Evolutionary conservation across 371 early-diverging fungal species (phyloP).

Genomic region (Mortierella sp.): DNA sequence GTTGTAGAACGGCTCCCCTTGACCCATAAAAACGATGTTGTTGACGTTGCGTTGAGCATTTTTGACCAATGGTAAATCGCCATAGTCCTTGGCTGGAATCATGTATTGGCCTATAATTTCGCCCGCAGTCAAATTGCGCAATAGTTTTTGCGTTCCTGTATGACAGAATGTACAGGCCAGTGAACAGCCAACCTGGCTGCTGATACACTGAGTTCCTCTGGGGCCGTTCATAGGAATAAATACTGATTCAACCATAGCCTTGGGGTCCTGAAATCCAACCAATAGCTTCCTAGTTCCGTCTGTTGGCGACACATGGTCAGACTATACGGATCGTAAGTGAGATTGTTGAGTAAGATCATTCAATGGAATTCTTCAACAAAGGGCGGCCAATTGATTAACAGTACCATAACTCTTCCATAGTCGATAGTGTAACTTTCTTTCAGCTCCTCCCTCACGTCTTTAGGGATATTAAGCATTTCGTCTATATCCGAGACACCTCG

Average conservation of each 20-base stretch:
- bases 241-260: constrained; percentile 75
- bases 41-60: constrained; percentile 68
- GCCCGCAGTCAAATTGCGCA: constrained; percentile 80
- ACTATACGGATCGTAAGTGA: constrained; percentile 5
- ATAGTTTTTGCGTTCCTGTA: constrained; percentile 91
- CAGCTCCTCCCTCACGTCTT: constrained; percentile 63
- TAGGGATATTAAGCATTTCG: constrained; percentile 76
- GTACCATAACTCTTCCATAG: constrained; percentile 74
- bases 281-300: constrained; percentile 75
- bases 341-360: neutral
- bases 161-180: constrained; percentile 92
- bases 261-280: constrained; percentile 68
- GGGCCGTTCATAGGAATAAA: constrained; percentile 74
- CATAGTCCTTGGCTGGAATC: constrained; percentile 72
- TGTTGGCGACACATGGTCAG: constrained; percentile 54
- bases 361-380: neutral
- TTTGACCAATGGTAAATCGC: constrained; percentile 65
- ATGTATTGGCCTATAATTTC: constrained; percentile 93
- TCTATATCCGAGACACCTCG: constrained; percentile 67
- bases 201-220: constrained; percentile 89
- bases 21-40: constrained; percentile 95
- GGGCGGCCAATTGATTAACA: neutral
- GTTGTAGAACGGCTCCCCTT: constrained; percentile 92
- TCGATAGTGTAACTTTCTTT: constrained; percentile 64
- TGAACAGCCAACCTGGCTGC: constrained; percentile 92